phyloP scores from a whole-genome alignment of 371 early-diverging fungal genomes.

The Sporodiniella umbellata region DNA sequence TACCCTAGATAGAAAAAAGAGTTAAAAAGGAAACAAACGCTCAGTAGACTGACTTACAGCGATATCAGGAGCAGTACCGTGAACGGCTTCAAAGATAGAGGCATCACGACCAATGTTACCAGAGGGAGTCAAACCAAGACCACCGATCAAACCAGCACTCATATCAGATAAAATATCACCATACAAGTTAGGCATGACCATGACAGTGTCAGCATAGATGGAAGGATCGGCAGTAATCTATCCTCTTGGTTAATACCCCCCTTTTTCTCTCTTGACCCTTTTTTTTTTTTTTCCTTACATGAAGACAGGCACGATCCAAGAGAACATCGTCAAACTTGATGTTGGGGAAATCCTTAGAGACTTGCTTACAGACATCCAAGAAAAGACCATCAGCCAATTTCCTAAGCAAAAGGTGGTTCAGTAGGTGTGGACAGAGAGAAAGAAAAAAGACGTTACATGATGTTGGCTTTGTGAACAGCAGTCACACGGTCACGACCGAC shows the following conservation, averaged over 20 bases:
- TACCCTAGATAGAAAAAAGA: slow-evolving; percentile 24
- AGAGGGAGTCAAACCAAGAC: slow-evolving; percentile 95
- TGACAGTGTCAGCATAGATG: slow-evolving; percentile 86
- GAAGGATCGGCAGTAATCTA: slow-evolving; percentile 95
- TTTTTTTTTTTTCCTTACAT: slow-evolving; percentile 29
- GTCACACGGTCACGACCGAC: slow-evolving; percentile 92
- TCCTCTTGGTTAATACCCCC: not conserved
- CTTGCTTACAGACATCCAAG: slow-evolving; percentile 89
- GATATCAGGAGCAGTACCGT: slow-evolving; percentile 98
- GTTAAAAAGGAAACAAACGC: too few species aligned
- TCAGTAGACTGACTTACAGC: slow-evolving; percentile 77
- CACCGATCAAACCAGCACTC: slow-evolving; percentile 98
- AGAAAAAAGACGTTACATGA: too few species aligned
- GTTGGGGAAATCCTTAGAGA: slow-evolving; percentile 89
- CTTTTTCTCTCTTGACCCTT: not conserved
- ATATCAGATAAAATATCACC: slow-evolving; percentile 98
- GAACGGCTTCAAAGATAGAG: slow-evolving; percentile 96
- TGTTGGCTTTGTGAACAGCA: slow-evolving; percentile 92
- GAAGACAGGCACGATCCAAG: slow-evolving; percentile 92
- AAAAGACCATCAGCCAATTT: slow-evolving; percentile 97
- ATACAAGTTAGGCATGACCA: slow-evolving; percentile 99
- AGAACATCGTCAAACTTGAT: slow-evolving; percentile 90
- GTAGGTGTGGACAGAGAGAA: too few species aligned
- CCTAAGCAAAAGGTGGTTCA: slow-evolving; percentile 42
- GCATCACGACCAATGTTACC: slow-evolving; percentile 98